phyloP scores from a whole-genome alignment of 2,329 filamentous ascomycete species.

The Teratosphaeria nubilosa region DNA sequence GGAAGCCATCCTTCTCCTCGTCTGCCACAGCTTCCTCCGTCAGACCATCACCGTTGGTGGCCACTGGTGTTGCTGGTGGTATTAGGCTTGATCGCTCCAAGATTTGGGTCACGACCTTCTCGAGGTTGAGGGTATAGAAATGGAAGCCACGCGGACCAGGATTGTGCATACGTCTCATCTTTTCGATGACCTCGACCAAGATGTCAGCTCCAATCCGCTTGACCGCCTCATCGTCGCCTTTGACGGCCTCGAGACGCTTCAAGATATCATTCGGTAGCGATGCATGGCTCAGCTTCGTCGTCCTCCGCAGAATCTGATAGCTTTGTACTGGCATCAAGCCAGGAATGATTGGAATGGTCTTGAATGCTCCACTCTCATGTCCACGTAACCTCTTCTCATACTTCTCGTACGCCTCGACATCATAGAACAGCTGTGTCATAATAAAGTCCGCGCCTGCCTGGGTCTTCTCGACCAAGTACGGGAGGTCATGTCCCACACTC shows the following conservation, averaged over 20 bases:
- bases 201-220: slow-evolving; percentile 75
- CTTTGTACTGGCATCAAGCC: slow-evolving; percentile 97
- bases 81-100: slow-evolving; percentile 80
- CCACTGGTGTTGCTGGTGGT: slow-evolving; percentile 36
- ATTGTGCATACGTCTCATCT: slow-evolving; percentile 55
- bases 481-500: slow-evolving; percentile 57
- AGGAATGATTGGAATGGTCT: slow-evolving; percentile 79
- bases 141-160: slow-evolving; percentile 70
- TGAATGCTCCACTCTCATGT: slow-evolving; percentile 77
- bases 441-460: slow-evolving; percentile 91
- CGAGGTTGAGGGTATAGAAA: slow-evolving; percentile 93
- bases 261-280: slow-evolving; percentile 64
- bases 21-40: slow-evolving; percentile 27
- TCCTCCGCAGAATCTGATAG: slow-evolving; percentile 89
- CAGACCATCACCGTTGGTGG: slow-evolving; percentile 32
- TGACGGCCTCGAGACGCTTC: slow-evolving; percentile 59
- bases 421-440: slow-evolving; percentile 97
- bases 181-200: slow-evolving; percentile 70
- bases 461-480: slow-evolving; percentile 82
- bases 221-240: slow-evolving; percentile 69
- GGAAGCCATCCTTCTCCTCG: slow-evolving; percentile 25
- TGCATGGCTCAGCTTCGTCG: slow-evolving; percentile 89
- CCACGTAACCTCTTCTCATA: slow-evolving; percentile 70
- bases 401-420: slow-evolving; percentile 66
- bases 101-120: slow-evolving; percentile 92